phyloP scores from a whole-genome alignment of 306 rosid genomes.

The Rosa lucieae region DNA sequence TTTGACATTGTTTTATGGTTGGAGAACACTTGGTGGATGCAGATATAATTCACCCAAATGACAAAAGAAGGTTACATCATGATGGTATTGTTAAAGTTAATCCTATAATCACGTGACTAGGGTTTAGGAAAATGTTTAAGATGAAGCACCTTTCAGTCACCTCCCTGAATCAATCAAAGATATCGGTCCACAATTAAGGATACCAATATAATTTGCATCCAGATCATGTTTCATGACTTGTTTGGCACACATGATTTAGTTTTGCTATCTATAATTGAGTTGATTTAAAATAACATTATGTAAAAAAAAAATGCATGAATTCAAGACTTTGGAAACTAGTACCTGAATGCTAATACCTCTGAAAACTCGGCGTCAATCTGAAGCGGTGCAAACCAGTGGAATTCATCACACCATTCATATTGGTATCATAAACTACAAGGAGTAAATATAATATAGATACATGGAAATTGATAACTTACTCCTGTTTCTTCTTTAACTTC shows the following conservation, averaged over 20 bases:
- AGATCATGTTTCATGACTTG: neutral
- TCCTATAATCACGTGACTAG: neutral
- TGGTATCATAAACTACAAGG: neutral
- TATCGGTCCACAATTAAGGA: neutral
- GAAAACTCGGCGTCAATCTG: slow-evolving; percentile 76
- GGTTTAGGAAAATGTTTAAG: neutral
- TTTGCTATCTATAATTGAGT: neutral
- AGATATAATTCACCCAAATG: neutral
- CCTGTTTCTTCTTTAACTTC: slow-evolving; percentile 96
- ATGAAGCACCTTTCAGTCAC: neutral
- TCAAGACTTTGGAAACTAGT: slow-evolving; percentile 10
- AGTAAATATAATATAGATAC: neutral
- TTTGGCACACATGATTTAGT: neutral
- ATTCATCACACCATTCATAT: slow-evolving; percentile 6
- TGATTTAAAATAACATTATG: neutral
- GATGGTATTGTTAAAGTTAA: neutral
- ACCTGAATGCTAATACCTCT: slow-evolving; percentile 87
- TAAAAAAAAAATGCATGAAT: neutral
- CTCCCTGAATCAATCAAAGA: neutral
- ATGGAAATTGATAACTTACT: slow-evolving; percentile 46
- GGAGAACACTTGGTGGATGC: neutral
- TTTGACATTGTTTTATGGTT: neutral
- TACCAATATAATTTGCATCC: neutral
- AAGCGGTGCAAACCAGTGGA: slow-evolving; percentile 31
- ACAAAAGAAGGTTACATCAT: neutral